Evolutionary conservation across 1,284 basidiomycete genomes (phyloP).

Genomic region (Ustilago cynodontis): DNA sequence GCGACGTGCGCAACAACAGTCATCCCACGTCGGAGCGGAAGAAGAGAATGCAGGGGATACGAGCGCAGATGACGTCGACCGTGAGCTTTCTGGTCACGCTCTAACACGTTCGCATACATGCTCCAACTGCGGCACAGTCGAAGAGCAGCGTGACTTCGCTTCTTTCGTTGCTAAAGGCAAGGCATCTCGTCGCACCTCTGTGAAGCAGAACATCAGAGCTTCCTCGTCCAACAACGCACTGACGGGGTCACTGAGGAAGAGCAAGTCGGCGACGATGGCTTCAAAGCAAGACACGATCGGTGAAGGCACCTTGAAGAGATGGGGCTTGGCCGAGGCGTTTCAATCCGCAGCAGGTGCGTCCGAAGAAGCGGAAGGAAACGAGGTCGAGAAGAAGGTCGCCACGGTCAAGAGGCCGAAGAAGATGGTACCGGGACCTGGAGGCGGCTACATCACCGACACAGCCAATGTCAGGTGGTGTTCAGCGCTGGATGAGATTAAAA

Average conservation of each 20-base stretch:
- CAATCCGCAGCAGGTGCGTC: constrained; percentile 14
- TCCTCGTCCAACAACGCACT: constrained; percentile 9
- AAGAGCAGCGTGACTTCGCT: constrained; percentile 36
- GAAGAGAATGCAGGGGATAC: constrained; percentile 14
- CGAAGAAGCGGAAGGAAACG: not conserved
- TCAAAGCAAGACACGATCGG: constrained; percentile 21
- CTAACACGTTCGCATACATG: constrained; percentile 23
- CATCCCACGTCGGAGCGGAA: not conserved
- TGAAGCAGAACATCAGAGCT: constrained; percentile 23
- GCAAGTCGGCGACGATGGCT: constrained; percentile 10
- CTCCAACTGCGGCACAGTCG: constrained; percentile 23
- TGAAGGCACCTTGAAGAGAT: constrained; percentile 37
- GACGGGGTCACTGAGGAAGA: constrained; percentile 25
- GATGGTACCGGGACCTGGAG: constrained; percentile 60
- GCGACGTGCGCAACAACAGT: not conserved
- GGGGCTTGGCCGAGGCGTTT: constrained; percentile 49
- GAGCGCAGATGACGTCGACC: constrained; percentile 21
- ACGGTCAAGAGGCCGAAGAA: constrained; percentile 42
- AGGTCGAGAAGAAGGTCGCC: not conserved
- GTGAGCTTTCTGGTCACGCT: constrained; percentile 19
- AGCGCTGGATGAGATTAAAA: constrained; percentile 61
- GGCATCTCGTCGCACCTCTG: constrained; percentile 28
- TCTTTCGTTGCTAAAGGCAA: constrained; percentile 44
- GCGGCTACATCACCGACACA: constrained; percentile 60
- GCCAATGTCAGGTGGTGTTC: constrained; percentile 61